Percentiles rank a stretch among this genome's conserved stretches.
phyloP scores from a whole-genome alignment of 495 filamentous ascomycete species.

The Aspergillus homomorphus region DNA sequence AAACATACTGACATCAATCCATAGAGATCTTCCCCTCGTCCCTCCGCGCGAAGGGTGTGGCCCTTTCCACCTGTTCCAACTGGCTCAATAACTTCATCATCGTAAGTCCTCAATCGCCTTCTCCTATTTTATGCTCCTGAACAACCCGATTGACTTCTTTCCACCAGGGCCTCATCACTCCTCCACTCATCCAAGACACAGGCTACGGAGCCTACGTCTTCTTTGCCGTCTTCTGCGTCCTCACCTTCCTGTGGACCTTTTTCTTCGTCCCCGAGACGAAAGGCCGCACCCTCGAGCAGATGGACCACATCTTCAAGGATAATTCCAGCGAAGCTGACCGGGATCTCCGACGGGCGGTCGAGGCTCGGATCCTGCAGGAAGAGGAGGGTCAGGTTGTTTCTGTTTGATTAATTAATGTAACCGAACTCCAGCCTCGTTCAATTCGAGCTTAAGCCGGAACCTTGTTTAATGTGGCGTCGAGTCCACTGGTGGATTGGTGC shows the following conservation, averaged over 20 bases:
- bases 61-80: slow-evolving; percentile 50
- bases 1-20: background rate
- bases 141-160: background rate
- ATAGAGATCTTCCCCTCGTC: slow-evolving; percentile 50
- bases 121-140: too few species aligned
- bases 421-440: too few species aligned
- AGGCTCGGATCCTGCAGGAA: slow-evolving; percentile 29
- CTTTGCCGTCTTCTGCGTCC: slow-evolving; percentile 56
- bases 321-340: slow-evolving; percentile 40
- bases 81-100: slow-evolving; percentile 60
- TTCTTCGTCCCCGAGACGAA: slow-evolving; percentile 58
- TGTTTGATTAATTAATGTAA: background rate
- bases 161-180: slow-evolving; percentile 47
- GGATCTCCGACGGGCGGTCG: slow-evolving; percentile 37
- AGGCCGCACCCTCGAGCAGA: slow-evolving; percentile 56
- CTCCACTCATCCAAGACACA: slow-evolving; percentile 51
- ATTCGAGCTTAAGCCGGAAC: background rate
- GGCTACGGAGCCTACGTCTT: slow-evolving; percentile 56
- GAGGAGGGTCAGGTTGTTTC: background rate
- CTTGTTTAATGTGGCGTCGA: background rate
- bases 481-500: background rate
- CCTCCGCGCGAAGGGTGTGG: slow-evolving; percentile 52
- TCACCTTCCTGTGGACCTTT: slow-evolving; percentile 51
- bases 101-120: slow-evolving; percentile 19
- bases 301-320: slow-evolving; percentile 53